Evolutionary conservation across 1,284 basidiomycete genomes (phyloP).

Genomic region (Leccinum fallax): DNA sequence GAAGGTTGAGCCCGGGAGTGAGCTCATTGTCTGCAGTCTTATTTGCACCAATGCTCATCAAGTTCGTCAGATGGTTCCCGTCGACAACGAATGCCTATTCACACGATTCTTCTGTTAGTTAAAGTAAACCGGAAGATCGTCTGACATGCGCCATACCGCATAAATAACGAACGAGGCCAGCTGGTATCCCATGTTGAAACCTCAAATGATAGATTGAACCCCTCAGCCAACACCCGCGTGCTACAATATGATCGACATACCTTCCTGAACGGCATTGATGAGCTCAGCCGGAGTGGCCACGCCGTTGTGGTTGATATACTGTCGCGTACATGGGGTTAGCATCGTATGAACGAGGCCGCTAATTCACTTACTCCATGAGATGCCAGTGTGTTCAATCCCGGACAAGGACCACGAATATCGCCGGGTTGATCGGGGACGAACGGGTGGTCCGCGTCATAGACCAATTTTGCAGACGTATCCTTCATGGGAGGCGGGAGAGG

Average conservation of each 20-base stretch:
- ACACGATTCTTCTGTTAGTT: background rate
- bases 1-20: constrained; percentile 24
- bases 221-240: too few relatives aligned
- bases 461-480: constrained; percentile 32
- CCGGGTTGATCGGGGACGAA: constrained; percentile 18
- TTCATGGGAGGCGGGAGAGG: constrained; percentile 26
- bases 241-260: background rate
- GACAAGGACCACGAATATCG: constrained; percentile 47
- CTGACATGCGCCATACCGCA: constrained; percentile 12
- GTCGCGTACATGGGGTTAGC: background rate
- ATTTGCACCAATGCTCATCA: constrained; percentile 33
- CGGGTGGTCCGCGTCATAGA: constrained; percentile 26
- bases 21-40: constrained; percentile 19
- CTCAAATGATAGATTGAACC: constrained; percentile 2
- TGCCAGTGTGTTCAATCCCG: constrained; percentile 49
- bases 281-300: constrained; percentile 29
- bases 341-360: too few relatives aligned
- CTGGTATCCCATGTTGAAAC: constrained; percentile 32
- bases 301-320: constrained; percentile 29
- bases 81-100: constrained; percentile 29
- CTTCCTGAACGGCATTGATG: constrained; percentile 31
- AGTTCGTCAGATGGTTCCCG: constrained; percentile 32
- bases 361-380: constrained; percentile 39
- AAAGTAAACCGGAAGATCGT: background rate
- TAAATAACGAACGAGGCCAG: constrained; percentile 29